Evolutionary conservation across 2,329 filamentous ascomycete genomes (phyloP).

Genomic region (Verticillium isaacii): DNA sequence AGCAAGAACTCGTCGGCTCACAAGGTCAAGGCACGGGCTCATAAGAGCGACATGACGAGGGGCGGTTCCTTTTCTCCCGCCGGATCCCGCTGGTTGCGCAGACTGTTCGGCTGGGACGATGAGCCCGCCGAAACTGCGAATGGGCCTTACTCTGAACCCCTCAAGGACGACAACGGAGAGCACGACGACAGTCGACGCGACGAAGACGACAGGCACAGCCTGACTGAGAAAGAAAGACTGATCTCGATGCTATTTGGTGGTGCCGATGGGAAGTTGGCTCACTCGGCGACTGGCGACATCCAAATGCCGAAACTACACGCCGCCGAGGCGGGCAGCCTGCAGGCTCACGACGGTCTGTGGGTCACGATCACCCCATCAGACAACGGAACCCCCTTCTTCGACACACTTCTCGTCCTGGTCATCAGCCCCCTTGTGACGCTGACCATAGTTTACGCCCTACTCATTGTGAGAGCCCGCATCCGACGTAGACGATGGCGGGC

Average conservation of each 20-base stretch:
- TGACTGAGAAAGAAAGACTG: constrained; percentile 5
- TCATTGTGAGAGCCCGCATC: constrained; percentile 83
- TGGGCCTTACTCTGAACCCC: neutral
- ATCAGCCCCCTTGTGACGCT: constrained; percentile 89
- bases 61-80: neutral
- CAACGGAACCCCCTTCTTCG: constrained; percentile 88
- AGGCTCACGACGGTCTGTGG: constrained; percentile 76
- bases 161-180: neutral
- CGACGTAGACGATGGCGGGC: constrained; percentile 88
- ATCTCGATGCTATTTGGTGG: neutral
- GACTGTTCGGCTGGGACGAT: neutral
- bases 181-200: neutral
- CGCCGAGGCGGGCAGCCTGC: constrained; percentile 22
- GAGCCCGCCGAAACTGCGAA: neutral
- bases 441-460: constrained; percentile 84
- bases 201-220: constrained; percentile 13
- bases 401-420: constrained; percentile 93
- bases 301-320: neutral
- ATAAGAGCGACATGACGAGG: neutral
- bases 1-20: neutral
- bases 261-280: neutral
- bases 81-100: neutral
- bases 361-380: constrained; percentile 92
- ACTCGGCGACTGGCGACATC: neutral
- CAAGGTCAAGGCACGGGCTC: neutral